Evolutionary conservation across 352 stramenopile species (phyloP).

Genomic region (Globisporangium radiosum): DNA sequence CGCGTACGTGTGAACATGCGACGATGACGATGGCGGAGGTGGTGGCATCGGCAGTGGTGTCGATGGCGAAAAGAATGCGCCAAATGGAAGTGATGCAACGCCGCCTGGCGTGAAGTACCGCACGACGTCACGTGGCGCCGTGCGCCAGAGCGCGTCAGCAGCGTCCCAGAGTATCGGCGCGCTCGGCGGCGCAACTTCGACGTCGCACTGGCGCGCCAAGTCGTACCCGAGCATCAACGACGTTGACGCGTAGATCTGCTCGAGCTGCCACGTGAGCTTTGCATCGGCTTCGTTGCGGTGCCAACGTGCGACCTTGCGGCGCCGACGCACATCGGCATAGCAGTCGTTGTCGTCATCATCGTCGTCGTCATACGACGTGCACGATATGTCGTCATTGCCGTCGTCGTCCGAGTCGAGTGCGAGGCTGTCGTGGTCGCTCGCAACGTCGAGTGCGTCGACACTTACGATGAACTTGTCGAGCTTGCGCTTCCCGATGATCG

Average conservation of each 20-base stretch:
- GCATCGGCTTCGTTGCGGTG: constrained; percentile 36
- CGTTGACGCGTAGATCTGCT: constrained; percentile 69
- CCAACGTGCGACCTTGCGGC: constrained; percentile 17
- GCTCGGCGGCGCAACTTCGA: not conserved
- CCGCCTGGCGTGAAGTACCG: constrained; percentile 50
- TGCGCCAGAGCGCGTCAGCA: constrained; percentile 45
- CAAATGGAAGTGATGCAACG: constrained; percentile 16
- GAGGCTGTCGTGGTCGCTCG: not conserved
- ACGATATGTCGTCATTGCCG: not conserved
- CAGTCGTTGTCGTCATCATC: not conserved
- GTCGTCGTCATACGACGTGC: not conserved
- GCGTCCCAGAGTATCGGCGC: constrained; percentile 35
- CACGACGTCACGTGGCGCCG: constrained; percentile 62
- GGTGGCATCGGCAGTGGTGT: not conserved
- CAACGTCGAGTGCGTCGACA: constrained; percentile 16
- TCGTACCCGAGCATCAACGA: constrained; percentile 74
- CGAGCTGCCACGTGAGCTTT: constrained; percentile 57
- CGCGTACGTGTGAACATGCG: constrained; percentile 8
- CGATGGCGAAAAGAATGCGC: constrained; percentile 12
- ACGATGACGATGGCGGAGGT: not conserved
- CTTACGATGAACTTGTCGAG: constrained; percentile 63
- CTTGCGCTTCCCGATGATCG: constrained; percentile 47
- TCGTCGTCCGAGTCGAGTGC: not conserved
- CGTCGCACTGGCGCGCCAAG: constrained; percentile 49
- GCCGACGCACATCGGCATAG: not conserved